Conservation (phyloP, 306 rosid genomes). For the Vigna mungo region DNA sequence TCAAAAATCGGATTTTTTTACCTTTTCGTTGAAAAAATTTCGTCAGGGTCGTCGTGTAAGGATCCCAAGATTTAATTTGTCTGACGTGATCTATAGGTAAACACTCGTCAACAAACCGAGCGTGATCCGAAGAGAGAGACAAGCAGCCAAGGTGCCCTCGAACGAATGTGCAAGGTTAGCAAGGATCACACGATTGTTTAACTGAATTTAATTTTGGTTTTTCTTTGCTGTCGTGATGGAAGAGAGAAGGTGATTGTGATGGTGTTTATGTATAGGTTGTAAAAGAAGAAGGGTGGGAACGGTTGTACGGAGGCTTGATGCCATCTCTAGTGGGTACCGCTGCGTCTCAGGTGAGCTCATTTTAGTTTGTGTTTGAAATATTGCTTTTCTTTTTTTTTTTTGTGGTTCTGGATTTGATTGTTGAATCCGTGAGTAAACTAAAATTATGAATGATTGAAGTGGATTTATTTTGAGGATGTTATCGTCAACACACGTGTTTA, state of each 20-base stretch:
- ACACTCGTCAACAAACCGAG: conserved; percentile 96
- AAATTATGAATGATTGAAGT: not conserved
- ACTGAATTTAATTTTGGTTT: not conserved
- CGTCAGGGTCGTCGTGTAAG: not conserved
- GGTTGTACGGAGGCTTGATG: conserved; percentile 85
- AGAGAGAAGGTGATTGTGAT: not conserved
- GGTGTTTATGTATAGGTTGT: conserved; percentile 63
- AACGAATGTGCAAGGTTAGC: conserved; percentile 74
- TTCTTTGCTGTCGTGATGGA: conserved; percentile 7
- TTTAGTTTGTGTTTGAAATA: conserved; percentile 25
- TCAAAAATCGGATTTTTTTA: not conserved
- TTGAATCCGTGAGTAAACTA: conserved; percentile 15
- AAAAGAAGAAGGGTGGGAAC: conserved; percentile 89
- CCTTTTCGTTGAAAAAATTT: not conserved
- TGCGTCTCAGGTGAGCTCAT: conserved; percentile 85
- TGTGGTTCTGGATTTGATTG: not conserved
- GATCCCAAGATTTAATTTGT: not conserved
- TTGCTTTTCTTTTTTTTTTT: not conserved
- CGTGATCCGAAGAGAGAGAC: conserved; percentile 75
- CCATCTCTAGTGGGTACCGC: conserved; percentile 90
- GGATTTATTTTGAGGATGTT: conserved; percentile 17
- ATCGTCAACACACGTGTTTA: not conserved
- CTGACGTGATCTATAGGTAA: conserved; percentile 64
- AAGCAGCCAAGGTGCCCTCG: conserved; percentile 65
- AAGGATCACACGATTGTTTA: conserved; percentile 36